These are phyloP conservation scores for Ogataea neopini DNA, from an alignment of 805 yeast genomes.

Conservation along the genomic window DNA sequence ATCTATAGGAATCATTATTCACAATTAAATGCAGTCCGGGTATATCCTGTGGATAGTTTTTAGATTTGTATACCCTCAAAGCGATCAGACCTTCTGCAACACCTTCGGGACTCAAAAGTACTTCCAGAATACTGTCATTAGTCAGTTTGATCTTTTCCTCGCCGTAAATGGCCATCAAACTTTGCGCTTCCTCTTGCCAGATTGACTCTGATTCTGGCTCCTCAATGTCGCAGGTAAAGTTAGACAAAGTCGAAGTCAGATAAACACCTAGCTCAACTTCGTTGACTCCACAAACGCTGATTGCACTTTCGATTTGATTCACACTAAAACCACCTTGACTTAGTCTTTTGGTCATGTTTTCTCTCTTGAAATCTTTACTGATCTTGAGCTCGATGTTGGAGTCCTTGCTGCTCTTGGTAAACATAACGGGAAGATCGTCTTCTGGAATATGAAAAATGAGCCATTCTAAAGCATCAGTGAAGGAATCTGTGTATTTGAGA, in stretches of 20 bases:
- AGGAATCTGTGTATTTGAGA: slow-evolving; percentile 51
- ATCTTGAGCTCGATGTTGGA: slow-evolving; percentile 57
- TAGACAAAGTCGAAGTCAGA: slow-evolving; percentile 43
- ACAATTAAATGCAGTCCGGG: slow-evolving; percentile 67
- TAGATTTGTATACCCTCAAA: slow-evolving; percentile 45
- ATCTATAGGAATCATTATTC: slow-evolving; percentile 42
- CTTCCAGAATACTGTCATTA: slow-evolving; percentile 34
- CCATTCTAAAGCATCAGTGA: slow-evolving; percentile 67
- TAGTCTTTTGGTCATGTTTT: slow-evolving; percentile 58
- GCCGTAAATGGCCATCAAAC: slow-evolving; percentile 58
- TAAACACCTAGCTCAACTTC: slow-evolving; percentile 53
- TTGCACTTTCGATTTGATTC: slow-evolving; percentile 56
- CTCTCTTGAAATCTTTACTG: slow-evolving; percentile 52
- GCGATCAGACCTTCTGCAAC: slow-evolving; percentile 33
- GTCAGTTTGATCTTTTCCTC: slow-evolving; percentile 41
- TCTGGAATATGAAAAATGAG: slow-evolving; percentile 88
- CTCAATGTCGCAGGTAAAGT: slow-evolving; percentile 19
- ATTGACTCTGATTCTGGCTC: slow-evolving; percentile 33
- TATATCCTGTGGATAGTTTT: slow-evolving; percentile 60
- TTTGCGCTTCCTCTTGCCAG: slow-evolving; percentile 79
- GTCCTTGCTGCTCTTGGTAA: slow-evolving; percentile 58
- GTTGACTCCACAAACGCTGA: slow-evolving; percentile 43
- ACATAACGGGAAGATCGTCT: slow-evolving; percentile 79
- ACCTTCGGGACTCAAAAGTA: slow-evolving; percentile 37
- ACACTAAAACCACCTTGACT: slow-evolving; percentile 68